phyloP scores from a whole-genome alignment of 108 stramenopile species.

The Cyclotella sp. region DNA sequence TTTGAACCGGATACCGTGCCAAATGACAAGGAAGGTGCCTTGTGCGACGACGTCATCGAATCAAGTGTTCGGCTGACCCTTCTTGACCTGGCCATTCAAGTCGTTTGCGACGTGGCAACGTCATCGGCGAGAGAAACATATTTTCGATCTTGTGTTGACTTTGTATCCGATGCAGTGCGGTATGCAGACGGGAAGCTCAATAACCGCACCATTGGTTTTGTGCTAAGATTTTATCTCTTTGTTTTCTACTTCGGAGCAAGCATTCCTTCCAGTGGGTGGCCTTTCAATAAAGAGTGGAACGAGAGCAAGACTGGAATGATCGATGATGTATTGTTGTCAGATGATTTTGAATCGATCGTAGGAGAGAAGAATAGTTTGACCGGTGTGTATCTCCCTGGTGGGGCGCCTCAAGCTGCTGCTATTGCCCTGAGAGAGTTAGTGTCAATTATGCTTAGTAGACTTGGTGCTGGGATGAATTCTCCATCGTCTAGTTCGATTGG shows the following conservation, averaged over 20 bases:
- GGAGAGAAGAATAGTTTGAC: conserved; percentile 7
- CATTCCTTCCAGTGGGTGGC: conserved; percentile 55
- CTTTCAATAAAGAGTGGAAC: conserved; percentile 38
- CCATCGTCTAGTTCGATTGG: background rate
- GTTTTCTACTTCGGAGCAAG: conserved; percentile 88
- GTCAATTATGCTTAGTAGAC: conserved; percentile 44
- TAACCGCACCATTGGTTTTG: conserved; percentile 79
- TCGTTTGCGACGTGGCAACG: conserved; percentile 87
- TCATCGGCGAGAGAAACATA: conserved; percentile 75
- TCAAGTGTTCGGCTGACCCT: conserved; percentile 64
- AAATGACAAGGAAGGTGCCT: conserved; percentile 32
- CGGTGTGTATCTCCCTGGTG: conserved; percentile 60
- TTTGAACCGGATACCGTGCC: conserved; percentile 66
- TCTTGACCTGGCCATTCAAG: conserved; percentile 80
- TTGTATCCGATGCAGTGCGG: conserved; percentile 73
- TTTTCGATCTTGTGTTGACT: conserved; percentile 78
- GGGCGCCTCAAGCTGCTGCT: conserved; percentile 79
- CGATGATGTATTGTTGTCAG: conserved; percentile 35
- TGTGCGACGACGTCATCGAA: conserved; percentile 13
- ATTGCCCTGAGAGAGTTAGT: conserved; percentile 77
- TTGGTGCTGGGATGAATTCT: conserved; percentile 26
- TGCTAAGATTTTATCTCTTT: conserved; percentile 81
- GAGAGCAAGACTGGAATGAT: conserved; percentile 11
- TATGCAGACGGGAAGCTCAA: conserved; percentile 73
- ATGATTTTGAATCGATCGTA: conserved; percentile 16